These are phyloP conservation scores for Pythium insidiosum DNA, from an alignment of 352 stramenopile species.

Conservation along the genomic window DNA sequence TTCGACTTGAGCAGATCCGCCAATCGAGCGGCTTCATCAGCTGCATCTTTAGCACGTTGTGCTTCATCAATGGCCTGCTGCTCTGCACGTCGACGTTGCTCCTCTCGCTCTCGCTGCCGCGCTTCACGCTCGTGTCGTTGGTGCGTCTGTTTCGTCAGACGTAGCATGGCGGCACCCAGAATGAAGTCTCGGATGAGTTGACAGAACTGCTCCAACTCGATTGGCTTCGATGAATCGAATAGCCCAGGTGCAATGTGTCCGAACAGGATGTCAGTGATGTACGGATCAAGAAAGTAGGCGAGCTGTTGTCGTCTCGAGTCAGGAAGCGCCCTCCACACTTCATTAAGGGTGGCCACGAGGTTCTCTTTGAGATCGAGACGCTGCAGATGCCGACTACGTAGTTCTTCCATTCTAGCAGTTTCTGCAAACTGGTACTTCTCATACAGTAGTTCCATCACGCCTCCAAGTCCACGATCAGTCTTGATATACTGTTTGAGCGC, in stretches of 20 bases:
- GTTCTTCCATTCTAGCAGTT: constrained; percentile 58
- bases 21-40: constrained; percentile 27
- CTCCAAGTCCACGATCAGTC: constrained; percentile 28
- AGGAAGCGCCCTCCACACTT: constrained; percentile 56
- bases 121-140: constrained; percentile 27
- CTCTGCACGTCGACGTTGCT: constrained; percentile 9
- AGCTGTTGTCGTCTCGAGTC: constrained; percentile 34
- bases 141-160: constrained; percentile 35
- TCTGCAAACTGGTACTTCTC: constrained; percentile 75
- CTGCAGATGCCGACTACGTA: constrained; percentile 40
- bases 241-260: constrained; percentile 27
- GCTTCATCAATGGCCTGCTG: constrained; percentile 14
- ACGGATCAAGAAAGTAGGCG: constrained; percentile 51
- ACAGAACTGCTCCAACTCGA: constrained; percentile 58
- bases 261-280: constrained; percentile 56
- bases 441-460: constrained; percentile 57
- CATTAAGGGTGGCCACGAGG: constrained; percentile 29
- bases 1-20: constrained; percentile 24
- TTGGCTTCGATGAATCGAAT: constrained; percentile 17
- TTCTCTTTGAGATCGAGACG: constrained; percentile 30
- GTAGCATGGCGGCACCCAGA: constrained; percentile 41
- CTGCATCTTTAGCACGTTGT: too few species aligned
- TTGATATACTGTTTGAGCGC: constrained; percentile 34
- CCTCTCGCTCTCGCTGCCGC: constrained; percentile 1
- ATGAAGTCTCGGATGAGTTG: constrained; percentile 49